These are phyloP conservation scores for Sporothrix humicola DNA, from an alignment of 2,329 filamentous ascomycete genomes.

Conservation along the genomic window DNA sequence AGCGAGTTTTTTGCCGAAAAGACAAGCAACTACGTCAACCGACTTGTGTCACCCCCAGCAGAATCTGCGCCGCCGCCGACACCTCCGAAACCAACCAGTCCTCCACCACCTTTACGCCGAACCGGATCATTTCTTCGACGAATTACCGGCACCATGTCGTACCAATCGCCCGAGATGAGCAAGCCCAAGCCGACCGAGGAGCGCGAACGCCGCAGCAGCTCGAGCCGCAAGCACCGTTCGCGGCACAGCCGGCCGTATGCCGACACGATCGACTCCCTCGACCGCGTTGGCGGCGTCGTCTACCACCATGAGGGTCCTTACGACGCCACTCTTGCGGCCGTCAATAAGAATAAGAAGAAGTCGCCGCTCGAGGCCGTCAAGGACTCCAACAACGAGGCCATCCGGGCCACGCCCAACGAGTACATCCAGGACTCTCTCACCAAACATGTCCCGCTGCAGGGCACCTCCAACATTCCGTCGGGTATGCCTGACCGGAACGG, in stretches of 20 bases:
- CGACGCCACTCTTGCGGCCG: constrained; percentile 77
- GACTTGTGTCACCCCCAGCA: neutral
- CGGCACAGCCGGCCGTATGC: constrained; percentile 69
- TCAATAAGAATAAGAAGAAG: constrained; percentile 67
- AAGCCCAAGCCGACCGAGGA: constrained; percentile 10
- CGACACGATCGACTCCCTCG: constrained; percentile 82
- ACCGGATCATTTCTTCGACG: constrained; percentile 25
- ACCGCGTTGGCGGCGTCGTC: constrained; percentile 61
- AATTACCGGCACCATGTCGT: constrained; percentile 21
- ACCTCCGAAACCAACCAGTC: neutral
- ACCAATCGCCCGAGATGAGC: constrained; percentile 15
- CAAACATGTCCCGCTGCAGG: constrained; percentile 79
- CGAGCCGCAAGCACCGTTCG: constrained; percentile 55
- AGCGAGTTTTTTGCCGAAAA: constrained; percentile 31
- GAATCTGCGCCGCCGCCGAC: neutral
- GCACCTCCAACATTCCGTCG: constrained; percentile 76
- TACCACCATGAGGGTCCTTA: constrained; percentile 94
- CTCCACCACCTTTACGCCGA: constrained; percentile 18
- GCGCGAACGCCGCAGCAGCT: constrained; percentile 20
- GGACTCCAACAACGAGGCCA: constrained; percentile 73
- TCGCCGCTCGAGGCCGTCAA: constrained; percentile 79
- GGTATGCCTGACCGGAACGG: constrained; percentile 73
- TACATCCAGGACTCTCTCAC: constrained; percentile 75
- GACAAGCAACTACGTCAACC: constrained; percentile 27
- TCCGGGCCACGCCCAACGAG: constrained; percentile 80